Evolutionary conservation across 768 basidiomycete genomes (phyloP).

Genomic region (Macrocybe gigantea): DNA sequence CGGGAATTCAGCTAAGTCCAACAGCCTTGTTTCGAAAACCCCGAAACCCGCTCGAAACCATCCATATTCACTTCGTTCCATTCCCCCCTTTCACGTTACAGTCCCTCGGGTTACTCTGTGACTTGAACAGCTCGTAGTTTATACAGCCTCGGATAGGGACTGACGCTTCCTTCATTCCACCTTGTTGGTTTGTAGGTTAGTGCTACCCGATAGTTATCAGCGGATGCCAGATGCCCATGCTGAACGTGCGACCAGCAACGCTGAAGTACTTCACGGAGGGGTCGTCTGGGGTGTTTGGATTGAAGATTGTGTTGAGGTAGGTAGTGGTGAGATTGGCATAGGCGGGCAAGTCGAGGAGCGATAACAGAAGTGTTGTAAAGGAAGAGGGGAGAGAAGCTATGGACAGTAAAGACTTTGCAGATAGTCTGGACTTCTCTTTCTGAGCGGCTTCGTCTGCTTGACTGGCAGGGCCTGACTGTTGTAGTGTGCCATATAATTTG

Average conservation of each 20-base stretch:
- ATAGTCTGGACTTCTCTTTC: conserved; percentile 15
- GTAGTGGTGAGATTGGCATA: conserved; percentile 89
- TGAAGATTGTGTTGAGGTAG: conserved; percentile 78
- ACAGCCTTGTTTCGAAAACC: too few relatives aligned
- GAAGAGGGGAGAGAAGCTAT: conserved; percentile 70
- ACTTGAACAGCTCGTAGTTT: too few relatives aligned
- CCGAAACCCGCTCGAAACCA: too few relatives aligned
- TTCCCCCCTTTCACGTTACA: too few relatives aligned
- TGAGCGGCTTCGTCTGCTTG: background rate
- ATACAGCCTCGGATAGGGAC: too few relatives aligned
- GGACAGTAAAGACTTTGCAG: conserved; percentile 37
- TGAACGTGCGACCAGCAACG: conserved; percentile 68
- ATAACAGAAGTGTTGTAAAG: conserved; percentile 81
- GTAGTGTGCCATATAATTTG: background rate
- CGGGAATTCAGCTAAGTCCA: too few relatives aligned
- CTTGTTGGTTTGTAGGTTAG: too few relatives aligned
- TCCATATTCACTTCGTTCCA: too few relatives aligned
- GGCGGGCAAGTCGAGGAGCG: conserved; percentile 91
- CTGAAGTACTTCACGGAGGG: conserved; percentile 87
- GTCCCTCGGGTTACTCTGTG: too few relatives aligned
- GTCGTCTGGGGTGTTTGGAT: conserved; percentile 73
- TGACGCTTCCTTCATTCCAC: too few relatives aligned
- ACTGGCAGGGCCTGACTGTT: background rate
- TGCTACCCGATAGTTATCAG: too few relatives aligned
- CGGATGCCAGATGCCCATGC: conserved; percentile 81